Conservation (phyloP, 192 early-diverging fungal species). For the Backusella australiensis region DNA sequence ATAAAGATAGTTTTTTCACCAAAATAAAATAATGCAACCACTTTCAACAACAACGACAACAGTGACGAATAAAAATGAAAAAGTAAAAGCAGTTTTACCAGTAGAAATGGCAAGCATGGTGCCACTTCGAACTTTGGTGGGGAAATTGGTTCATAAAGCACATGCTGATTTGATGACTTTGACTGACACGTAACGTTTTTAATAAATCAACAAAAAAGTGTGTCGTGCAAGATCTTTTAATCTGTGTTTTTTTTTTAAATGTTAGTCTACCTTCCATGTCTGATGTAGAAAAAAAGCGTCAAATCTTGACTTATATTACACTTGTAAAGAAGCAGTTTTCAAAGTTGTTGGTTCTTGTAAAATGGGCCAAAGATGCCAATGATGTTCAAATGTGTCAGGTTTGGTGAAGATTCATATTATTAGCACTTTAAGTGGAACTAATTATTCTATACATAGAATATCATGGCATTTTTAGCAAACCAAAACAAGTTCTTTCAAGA, state of each 20-base stretch:
- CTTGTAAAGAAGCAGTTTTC: conserved; percentile 63
- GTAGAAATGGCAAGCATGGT: conserved; percentile 63
- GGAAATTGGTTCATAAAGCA: conserved; percentile 61
- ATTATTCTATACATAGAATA: conserved; percentile 21
- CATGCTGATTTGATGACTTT: conserved; percentile 65
- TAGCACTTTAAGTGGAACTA: too few relatives aligned
- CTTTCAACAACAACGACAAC: background rate
- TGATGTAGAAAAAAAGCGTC: conserved; percentile 54
- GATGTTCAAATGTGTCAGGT: conserved; percentile 74
- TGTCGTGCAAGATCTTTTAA: background rate
- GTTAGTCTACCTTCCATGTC: conserved; percentile 55
- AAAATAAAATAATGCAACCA: conserved; percentile 4
- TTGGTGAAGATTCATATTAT: background rate
- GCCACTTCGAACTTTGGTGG: conserved; percentile 55
- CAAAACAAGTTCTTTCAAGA: conserved; percentile 38
- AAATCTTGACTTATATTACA: conserved; percentile 62
- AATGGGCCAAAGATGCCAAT: conserved; percentile 70
- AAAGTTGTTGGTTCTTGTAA: conserved; percentile 72
- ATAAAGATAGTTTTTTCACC: background rate
- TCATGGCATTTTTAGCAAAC: conserved; percentile 33
- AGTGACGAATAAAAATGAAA: background rate
- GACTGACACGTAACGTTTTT: conserved; percentile 52
- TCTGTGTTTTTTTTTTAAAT: background rate
- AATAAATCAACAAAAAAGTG: background rate
- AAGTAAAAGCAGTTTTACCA: conserved; percentile 45